These are phyloP conservation scores for Gastrodia elata DNA, from an alignment of 106 monocot genomes.

Conservation along the genomic window DNA sequence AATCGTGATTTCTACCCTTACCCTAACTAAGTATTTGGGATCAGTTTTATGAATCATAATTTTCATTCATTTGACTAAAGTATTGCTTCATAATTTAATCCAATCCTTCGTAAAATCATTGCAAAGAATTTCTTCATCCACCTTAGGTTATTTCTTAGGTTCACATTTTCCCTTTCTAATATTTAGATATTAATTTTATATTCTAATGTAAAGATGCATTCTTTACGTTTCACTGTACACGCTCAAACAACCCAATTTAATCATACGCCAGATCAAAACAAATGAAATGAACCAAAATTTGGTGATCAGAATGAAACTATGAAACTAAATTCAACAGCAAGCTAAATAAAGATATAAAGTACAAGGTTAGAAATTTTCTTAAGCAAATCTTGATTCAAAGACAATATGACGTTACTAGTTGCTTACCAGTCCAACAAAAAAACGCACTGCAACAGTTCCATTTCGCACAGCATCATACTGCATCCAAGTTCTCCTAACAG, in stretches of 20 bases:
- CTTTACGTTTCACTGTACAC: neutral
- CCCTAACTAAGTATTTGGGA: too few relatives aligned
- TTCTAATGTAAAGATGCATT: neutral
- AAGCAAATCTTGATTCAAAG: neutral
- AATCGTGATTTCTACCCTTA: too few relatives aligned
- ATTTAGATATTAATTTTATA: neutral
- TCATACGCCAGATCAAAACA: neutral
- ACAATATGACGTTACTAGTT: neutral
- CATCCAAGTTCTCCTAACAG: conserved; percentile 92
- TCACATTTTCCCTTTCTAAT: neutral
- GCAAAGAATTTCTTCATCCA: too few relatives aligned
- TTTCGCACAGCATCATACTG: conserved; percentile 74
- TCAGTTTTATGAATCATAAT: too few relatives aligned
- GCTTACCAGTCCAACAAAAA: conserved; percentile 93
- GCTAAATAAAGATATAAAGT: neutral
- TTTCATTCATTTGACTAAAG: too few relatives aligned
- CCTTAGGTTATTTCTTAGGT: neutral
- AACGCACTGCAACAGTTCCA: conserved; percentile 59
- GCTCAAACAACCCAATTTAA: neutral
- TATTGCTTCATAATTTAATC: too few relatives aligned
- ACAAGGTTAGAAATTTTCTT: neutral
- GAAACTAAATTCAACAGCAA: neutral
- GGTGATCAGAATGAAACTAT: neutral
- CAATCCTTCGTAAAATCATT: too few relatives aligned
- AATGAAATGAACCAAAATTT: neutral